phyloP scores from a whole-genome alignment of 805 yeast genomes.

The Candida michaelii region DNA sequence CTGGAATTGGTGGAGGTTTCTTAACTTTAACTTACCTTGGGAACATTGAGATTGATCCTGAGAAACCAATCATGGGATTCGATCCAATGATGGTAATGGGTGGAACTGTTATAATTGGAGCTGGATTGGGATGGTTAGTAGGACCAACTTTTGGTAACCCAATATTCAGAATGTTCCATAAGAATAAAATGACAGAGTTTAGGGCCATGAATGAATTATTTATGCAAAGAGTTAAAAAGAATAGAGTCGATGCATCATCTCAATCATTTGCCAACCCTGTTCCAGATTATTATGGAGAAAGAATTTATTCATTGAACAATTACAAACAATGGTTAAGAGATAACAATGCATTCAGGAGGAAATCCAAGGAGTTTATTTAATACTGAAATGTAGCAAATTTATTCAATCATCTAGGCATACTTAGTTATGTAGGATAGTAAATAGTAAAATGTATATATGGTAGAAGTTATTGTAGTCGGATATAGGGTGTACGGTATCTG shows the following conservation, averaged over 20 bases:
- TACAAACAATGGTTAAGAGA: conserved; percentile 97
- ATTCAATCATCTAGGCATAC: no score
- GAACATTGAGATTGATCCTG: conserved; percentile 82
- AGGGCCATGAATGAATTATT: conserved; percentile 69
- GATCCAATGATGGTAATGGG: conserved; percentile 84
- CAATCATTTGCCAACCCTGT: conserved; percentile 93
- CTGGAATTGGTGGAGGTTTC: conserved; percentile 65
- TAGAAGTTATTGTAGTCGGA: no score
- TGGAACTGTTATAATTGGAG: conserved; percentile 70
- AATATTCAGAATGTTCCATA: conserved; percentile 58
- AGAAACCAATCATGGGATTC: conserved; percentile 80
- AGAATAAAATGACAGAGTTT: conserved; percentile 46
- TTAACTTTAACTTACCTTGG: conserved; percentile 76
- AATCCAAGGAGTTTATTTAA: conserved; percentile 69
- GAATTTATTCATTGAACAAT: conserved; percentile 78
- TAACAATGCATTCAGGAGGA: conserved; percentile 85
- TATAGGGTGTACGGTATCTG: no score
- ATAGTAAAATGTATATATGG: no score
- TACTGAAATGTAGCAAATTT: no score
- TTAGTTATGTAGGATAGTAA: no score
- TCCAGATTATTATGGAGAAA: conserved; percentile 98
- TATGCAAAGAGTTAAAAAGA: conserved; percentile 66
- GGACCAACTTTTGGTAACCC: conserved; percentile 82
- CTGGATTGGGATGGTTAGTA: conserved; percentile 71
- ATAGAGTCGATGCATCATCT: conserved; percentile 89